phyloP scores from a whole-genome alignment of 176 grass and related monocot species.

The Musa troglodytarum region DNA sequence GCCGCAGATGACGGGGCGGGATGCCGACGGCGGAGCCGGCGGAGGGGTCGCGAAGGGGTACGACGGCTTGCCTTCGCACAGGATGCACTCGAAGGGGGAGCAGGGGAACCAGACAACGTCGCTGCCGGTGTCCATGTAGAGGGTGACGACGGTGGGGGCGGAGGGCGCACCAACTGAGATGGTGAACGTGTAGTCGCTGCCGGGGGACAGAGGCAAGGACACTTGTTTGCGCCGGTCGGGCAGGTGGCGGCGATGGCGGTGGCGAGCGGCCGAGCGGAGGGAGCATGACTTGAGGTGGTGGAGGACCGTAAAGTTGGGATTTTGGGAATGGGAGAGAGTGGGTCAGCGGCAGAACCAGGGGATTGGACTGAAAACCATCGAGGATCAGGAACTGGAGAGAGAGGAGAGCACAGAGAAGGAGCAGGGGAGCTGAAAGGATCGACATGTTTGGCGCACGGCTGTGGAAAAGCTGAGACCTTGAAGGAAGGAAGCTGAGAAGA shows the following conservation, averaged over 20 bases:
- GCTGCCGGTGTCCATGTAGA: slow-evolving; percentile 91
- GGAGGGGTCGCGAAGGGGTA: slow-evolving; percentile 1
- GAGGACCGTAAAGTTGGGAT: slow-evolving; percentile 29
- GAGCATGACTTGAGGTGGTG: slow-evolving; percentile 54
- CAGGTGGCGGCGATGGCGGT: neutral
- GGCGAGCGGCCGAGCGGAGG: slow-evolving; percentile 44
- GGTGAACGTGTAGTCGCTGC: slow-evolving; percentile 85
- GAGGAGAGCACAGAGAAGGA: neutral
- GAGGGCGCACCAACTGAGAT: slow-evolving; percentile 47
- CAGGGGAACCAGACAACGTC: slow-evolving; percentile 93
- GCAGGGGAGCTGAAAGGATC: neutral
- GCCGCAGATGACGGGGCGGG: slow-evolving; percentile 39
- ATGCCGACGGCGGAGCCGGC: slow-evolving; percentile 27
- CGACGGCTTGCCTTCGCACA: slow-evolving; percentile 64
- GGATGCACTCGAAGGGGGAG: slow-evolving; percentile 84
- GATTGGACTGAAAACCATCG: neutral
- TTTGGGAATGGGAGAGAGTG: slow-evolving; percentile 7
- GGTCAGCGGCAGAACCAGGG: neutral
- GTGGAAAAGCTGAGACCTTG: neutral
- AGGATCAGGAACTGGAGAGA: neutral
- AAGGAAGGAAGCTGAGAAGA: neutral
- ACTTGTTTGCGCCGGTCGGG: slow-evolving; percentile 21
- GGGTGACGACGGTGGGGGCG: slow-evolving; percentile 32
- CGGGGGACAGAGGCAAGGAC: slow-evolving; percentile 54
- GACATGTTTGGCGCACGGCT: neutral